Evolutionary conservation across 257 asterid species (phyloP).

Genomic region (Rubia yunnanensis): DNA sequence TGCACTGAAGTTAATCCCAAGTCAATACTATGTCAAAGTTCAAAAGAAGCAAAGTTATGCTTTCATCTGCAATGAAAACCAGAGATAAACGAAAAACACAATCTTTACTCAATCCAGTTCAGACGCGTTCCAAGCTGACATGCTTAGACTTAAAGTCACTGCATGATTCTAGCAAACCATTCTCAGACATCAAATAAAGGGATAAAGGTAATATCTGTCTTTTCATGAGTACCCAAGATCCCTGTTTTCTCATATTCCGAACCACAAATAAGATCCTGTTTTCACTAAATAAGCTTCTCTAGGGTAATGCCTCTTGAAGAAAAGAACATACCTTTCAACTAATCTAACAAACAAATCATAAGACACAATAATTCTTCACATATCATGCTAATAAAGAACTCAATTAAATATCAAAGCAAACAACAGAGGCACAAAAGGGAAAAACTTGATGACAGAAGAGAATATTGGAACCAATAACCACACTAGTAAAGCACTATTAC

Average conservation of each 20-base stretch:
- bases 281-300: neutral
- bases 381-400: neutral
- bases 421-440: neutral
- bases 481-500: constrained; percentile 12
- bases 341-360: neutral
- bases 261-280: neutral
- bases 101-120: neutral
- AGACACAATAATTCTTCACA: neutral
- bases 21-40: neutral
- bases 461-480: neutral
- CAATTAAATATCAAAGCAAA: neutral
- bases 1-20: neutral
- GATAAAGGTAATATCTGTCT: neutral
- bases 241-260: neutral
- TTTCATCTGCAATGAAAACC: neutral
- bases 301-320: neutral
- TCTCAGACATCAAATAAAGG: neutral
- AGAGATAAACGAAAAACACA: neutral
- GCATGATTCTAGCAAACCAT: neutral
- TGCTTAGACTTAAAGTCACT: neutral
- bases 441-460: neutral
- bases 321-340: neutral
- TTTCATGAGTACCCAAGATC: neutral
- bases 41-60: neutral
- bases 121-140: neutral